These are phyloP conservation scores for Thozetella sp. DNA, from an alignment of 495 filamentous ascomycete species.

Conservation along the genomic window DNA sequence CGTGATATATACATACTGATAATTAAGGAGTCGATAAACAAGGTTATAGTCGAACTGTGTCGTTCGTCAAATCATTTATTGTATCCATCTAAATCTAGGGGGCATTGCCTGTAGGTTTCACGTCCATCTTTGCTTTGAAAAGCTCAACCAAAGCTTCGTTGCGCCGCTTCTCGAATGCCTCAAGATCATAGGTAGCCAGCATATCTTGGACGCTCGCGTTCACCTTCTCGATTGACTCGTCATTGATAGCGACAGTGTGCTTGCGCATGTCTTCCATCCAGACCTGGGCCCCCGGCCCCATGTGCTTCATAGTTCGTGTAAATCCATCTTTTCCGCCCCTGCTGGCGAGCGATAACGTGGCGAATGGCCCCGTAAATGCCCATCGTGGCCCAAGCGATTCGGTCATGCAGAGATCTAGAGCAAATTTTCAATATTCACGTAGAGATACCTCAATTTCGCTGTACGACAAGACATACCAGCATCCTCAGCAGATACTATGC, in stretches of 20 bases:
- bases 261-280: slow-evolving; percentile 18
- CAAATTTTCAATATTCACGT: neutral
- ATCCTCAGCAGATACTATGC: slow-evolving; percentile 45
- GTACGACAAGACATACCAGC: slow-evolving; percentile 19
- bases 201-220: neutral
- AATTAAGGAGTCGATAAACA: too few relatives aligned
- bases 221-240: slow-evolving; percentile 4
- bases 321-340: slow-evolving; percentile 16
- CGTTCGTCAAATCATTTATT: too few relatives aligned
- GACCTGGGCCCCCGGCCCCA: slow-evolving; percentile 8
- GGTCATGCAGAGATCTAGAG: slow-evolving; percentile 12
- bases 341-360: slow-evolving; percentile 12
- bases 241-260: slow-evolving; percentile 4
- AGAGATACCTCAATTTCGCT: slow-evolving; percentile 14
- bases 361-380: slow-evolving; percentile 15
- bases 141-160: slow-evolving; percentile 11
- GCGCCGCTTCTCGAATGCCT: slow-evolving; percentile 7
- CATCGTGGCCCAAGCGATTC: slow-evolving; percentile 15
- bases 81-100: too few relatives aligned
- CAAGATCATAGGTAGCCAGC: slow-evolving; percentile 2
- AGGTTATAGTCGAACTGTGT: too few relatives aligned
- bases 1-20: too few relatives aligned
- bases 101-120: too few relatives aligned
- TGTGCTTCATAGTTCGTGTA: slow-evolving; percentile 12
- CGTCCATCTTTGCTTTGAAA: neutral